Evolutionary conservation across 257 asterid genomes (phyloP).

Genomic region (Prunella vulgaris): DNA sequence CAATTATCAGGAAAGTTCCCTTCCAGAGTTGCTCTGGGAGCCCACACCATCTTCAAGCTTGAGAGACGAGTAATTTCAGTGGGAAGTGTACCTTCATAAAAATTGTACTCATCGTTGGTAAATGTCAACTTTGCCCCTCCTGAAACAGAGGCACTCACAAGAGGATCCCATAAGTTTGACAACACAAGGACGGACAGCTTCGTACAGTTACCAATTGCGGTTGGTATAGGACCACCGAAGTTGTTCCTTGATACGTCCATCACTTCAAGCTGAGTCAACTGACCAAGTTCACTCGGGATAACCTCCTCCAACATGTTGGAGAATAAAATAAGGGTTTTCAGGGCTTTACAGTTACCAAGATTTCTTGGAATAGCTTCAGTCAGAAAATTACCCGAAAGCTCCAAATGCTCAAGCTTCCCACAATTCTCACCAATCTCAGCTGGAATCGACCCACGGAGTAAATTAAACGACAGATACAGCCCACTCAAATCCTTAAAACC

Average conservation of each 20-base stretch:
- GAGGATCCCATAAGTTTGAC: constrained; percentile 85
- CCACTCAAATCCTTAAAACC: constrained; percentile 57
- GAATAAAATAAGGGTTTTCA: constrained; percentile 59
- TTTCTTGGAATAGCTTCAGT: constrained; percentile 51
- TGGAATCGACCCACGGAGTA: constrained; percentile 65
- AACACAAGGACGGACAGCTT: constrained; percentile 60
- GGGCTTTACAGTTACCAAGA: constrained; percentile 58
- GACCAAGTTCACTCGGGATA: constrained; percentile 69
- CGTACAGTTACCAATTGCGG: constrained; percentile 63
- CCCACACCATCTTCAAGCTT: constrained; percentile 88
- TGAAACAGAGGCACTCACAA: constrained; percentile 39
- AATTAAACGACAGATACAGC: constrained; percentile 79
- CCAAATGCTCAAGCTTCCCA: constrained; percentile 68
- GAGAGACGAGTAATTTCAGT: constrained; percentile 44
- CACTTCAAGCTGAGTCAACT: constrained; percentile 63
- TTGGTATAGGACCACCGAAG: constrained; percentile 66
- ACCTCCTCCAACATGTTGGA: constrained; percentile 73
- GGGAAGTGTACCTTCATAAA: constrained; percentile 68
- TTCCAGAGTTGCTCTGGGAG: constrained; percentile 67
- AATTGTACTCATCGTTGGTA: constrained; percentile 63
- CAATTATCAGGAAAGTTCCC: constrained; percentile 64
- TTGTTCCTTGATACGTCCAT: constrained; percentile 84
- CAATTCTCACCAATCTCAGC: constrained; percentile 60
- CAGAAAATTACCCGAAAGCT: constrained; percentile 72
- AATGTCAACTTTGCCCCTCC: constrained; percentile 31